Evolutionary conservation across 2,329 filamentous ascomycete species (phyloP), one percentile per base, ranked within the genome.

Genomic region (Pseudogymnoascus destructans): DNA sequence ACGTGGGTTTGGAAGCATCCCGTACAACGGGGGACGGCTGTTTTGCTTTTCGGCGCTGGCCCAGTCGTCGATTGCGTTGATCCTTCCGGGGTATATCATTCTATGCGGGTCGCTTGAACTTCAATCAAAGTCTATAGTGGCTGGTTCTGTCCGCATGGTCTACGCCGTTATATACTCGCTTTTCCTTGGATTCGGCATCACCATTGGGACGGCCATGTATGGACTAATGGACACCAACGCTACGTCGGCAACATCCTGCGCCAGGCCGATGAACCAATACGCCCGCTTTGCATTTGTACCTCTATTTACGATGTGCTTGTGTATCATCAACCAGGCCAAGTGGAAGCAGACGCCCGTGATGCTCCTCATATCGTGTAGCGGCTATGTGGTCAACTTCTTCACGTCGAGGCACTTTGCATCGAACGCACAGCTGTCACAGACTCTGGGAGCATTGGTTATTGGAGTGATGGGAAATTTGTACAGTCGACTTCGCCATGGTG

Each of bases 261-360:
- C 69, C 0, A 70, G 76, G 23, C 70, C 74, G 1, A 75, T 81
- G 59, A 70, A 71, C 2, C 71, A 74, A n/a, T 74, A 75, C 40
- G 79, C 75, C 62, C 79, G 78, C 59, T 89, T 91, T 71, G 73
- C 85, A 27, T 90, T 89, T 66, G 89, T 92, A 0, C 79, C 86
- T 0, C 69, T 79, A 5, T 95, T 91, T 69, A 82, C 87, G 7
- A 67, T 89, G 25, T 88, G 84, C 65, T 77, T 92, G 36, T 82
- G 85, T 54, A 74, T 90, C 59, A 82, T 91, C 68, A 91, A 91
- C 68, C 86, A 91, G 64, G 87, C 86, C 36, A 89, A 89, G 69
- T 89, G 82, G 80, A 86, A 82, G 64, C 88, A 93, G 68, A 81
- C 85, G 64, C 88, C 88, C 0, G 76, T 87, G 57, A 92, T 92